These are phyloP conservation scores for Amylocarpus encephaloides DNA, from an alignment of 2,329 filamentous ascomycete species.

Conservation along the genomic window DNA sequence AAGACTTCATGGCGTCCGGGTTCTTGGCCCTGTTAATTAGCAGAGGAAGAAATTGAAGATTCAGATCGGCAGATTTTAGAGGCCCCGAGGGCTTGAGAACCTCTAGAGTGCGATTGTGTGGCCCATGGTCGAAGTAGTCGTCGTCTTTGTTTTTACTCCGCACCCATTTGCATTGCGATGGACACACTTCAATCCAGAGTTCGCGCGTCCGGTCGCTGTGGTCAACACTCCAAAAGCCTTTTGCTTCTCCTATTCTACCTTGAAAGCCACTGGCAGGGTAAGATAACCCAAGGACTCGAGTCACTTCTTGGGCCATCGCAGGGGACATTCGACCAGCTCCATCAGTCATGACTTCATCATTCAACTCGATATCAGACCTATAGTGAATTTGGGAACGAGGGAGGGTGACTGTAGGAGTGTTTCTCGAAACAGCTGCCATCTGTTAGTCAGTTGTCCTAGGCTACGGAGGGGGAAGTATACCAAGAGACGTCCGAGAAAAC, in stretches of 20 bases:
- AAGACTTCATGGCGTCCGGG: conserved; percentile 37
- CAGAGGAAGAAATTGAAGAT: conserved; percentile 63
- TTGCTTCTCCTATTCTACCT: conserved; percentile 64
- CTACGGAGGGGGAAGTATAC: conserved; percentile 30
- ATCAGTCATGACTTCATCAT: conserved; percentile 52
- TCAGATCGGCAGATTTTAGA: conserved; percentile 49
- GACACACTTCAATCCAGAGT: conserved; percentile 59
- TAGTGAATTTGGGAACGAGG: conserved; percentile 39
- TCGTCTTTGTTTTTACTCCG: conserved; percentile 40
- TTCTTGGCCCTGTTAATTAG: conserved; percentile 53
- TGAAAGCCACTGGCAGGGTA: conserved; percentile 61
- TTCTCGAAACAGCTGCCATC: conserved; percentile 41
- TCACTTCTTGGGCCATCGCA: conserved; percentile 48
- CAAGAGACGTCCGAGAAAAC: conserved; percentile 51
- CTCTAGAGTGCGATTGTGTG: conserved; percentile 57
- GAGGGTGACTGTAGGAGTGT: conserved; percentile 35
- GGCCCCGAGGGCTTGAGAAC: conserved; percentile 45
- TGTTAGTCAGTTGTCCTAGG: conserved; percentile 3
- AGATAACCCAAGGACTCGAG: conserved; percentile 41
- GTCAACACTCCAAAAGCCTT: conserved; percentile 69
- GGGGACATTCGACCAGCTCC: conserved; percentile 61
- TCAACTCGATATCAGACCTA: conserved; percentile 23
- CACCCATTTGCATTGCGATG: conserved; percentile 64
- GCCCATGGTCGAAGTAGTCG: conserved; percentile 32
- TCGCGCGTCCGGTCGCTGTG: conserved; percentile 40